Base-by-base conservation (phyloP, 108 stramenopile species). In the Skeletonema menzelii region DNA sequence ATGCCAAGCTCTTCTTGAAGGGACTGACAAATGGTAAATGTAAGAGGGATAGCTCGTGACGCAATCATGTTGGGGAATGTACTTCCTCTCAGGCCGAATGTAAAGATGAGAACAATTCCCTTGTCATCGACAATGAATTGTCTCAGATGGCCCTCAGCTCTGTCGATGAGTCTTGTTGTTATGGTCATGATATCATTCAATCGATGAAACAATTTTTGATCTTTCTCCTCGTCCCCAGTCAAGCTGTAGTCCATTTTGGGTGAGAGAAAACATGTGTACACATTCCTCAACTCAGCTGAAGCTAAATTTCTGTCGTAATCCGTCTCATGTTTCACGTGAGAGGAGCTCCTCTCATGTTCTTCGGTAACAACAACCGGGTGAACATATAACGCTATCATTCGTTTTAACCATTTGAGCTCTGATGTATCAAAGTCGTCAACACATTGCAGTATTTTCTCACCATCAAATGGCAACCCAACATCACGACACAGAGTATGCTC, bases 51-150 rank as follows among this genome's bases (percentile, higher is more conserved):
- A 7, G 85, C 91, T 49, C 88, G 65, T 27, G 88, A 70, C 3
- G 82, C 58, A 40, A 92, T 82, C 89, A 92, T 78, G 59, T 89
- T 86, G 14, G 87, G 86, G 75, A 88, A 86, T 12, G 88, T 88
- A 15, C 88, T 83, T 0, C 89, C 88, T 6, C 89, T 82, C 5
- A 93, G 79, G 27, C 92, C 92, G 69, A 93, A 93, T 14, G 85
- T 90, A 17, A 73, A 82, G 59, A 93, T 93, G 57, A 89, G 27
- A 10, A 91, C 88, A 19, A 88, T 37, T 12, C 89, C 89, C 73
- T 92, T 92, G 59, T 92, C 91, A 67, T 92, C 91, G 14, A 92
- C 79, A 68, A 92, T 92, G 61, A 87, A 88, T 63, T 92, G 91
- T 26, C 91, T 76, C 59, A 92, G 62, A 28, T 92, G 91, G 11